These are phyloP conservation scores for Astrephomene gubernaculifera DNA, from an alignment of 139 green algal genomes.

Conservation along the genomic window DNA sequence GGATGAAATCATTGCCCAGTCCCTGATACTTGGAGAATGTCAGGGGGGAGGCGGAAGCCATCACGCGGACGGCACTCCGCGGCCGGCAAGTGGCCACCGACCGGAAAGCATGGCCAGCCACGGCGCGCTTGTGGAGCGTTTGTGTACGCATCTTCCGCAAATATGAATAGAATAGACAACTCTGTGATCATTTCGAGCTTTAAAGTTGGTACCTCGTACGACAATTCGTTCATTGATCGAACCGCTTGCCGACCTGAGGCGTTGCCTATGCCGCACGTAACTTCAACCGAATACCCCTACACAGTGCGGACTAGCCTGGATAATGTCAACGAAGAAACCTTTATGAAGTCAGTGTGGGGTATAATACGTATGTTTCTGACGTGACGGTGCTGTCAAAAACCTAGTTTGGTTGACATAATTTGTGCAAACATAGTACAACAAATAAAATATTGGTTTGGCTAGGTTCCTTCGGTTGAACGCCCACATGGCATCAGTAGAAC, in stretches of 20 bases:
- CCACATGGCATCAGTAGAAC: conserved; percentile 11
- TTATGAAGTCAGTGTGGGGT: background rate
- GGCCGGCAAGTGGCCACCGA: background rate
- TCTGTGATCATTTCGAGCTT: background rate
- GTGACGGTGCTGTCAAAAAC: background rate
- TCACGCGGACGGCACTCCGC: background rate
- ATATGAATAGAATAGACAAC: background rate
- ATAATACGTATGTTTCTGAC: background rate
- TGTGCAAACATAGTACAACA: no score
- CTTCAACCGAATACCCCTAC: background rate
- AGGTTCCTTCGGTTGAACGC: background rate
- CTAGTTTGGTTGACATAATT: background rate
- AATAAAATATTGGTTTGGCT: background rate
- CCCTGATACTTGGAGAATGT: conserved; percentile 98
- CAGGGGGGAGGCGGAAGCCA: background rate
- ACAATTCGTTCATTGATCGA: background rate
- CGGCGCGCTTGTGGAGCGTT: background rate
- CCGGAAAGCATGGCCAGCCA: background rate
- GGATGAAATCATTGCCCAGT: conserved; percentile 98
- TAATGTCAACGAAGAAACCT: background rate
- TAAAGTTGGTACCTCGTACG: background rate
- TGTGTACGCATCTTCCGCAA: background rate
- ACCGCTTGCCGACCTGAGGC: no score
- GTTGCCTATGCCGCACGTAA: background rate
- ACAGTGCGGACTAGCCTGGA: background rate